phyloP scores from a whole-genome alignment of 768 basidiomycete species.

The Pulveroboletus ravenelii region DNA sequence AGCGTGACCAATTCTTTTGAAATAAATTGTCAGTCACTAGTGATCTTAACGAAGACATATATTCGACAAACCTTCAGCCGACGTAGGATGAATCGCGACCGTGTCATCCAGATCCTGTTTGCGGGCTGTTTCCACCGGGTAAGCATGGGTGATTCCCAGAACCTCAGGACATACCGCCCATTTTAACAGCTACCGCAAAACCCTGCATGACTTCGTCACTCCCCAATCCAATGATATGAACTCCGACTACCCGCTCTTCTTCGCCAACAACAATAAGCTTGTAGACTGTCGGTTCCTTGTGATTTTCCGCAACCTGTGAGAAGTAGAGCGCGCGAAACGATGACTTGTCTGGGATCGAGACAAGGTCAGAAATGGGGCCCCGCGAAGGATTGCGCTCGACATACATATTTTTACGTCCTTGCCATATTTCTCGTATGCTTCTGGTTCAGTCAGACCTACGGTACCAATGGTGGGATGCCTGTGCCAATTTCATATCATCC shows the following conservation, averaged over 20 bases:
- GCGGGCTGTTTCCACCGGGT: conserved; percentile 40
- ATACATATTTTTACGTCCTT: conserved; percentile 86
- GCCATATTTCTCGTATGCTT: conserved; percentile 86
- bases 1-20: conserved; percentile 53
- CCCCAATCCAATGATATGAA: conserved; percentile 89
- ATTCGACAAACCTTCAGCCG: conserved; percentile 62
- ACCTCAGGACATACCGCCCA: conserved; percentile 55
- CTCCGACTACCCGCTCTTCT: conserved; percentile 93
- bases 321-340: conserved; percentile 86
- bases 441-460: conserved; percentile 89
- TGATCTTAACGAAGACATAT: background rate
- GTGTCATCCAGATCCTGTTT: conserved; percentile 84
- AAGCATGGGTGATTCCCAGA: background rate
- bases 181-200: conserved; percentile 95
- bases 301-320: conserved; percentile 81
- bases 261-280: conserved; percentile 84
- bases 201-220: conserved; percentile 96
- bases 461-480: conserved; percentile 96
- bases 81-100: conserved; percentile 90
- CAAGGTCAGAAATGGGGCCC: background rate
- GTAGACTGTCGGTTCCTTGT: conserved; percentile 94
- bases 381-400: conserved; percentile 26
- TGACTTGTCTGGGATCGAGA: conserved; percentile 56
- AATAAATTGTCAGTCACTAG: conserved; percentile 14
- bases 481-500: conserved; percentile 3